Conservation (phyloP, 163 green algal species). For the Scenedesmus sp. region DNA sequence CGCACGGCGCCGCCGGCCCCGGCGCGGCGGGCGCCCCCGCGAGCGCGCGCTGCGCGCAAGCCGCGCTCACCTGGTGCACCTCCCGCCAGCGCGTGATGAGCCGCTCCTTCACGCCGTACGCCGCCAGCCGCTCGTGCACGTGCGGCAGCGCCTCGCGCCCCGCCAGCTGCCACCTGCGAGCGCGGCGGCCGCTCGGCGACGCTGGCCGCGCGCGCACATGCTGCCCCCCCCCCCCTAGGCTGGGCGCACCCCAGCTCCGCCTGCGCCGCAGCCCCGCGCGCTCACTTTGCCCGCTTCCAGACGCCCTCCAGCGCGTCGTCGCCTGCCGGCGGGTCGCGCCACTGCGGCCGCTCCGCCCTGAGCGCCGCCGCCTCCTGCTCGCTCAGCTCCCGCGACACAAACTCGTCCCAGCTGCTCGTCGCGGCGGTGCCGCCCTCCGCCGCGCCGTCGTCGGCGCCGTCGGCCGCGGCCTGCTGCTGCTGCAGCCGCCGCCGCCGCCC, state of each 20-base stretch:
- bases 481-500: no score
- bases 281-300: conserved; percentile 41
- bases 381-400: conserved; percentile 51
- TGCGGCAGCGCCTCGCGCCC: conserved; percentile 53
- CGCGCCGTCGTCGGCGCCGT: no score
- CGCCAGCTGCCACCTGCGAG: conserved; percentile 54
- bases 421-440: no score
- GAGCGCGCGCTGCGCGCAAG: no score
- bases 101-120: conserved; percentile 70
- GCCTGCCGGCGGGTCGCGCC: conserved; percentile 1
- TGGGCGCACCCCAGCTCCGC: no score
- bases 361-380: conserved; percentile 39
- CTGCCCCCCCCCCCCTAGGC: no score
- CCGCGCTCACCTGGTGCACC: conserved; percentile 45
- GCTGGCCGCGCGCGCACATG: background rate
- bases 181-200: no score
- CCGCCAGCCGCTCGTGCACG: conserved; percentile 22
- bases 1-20: no score
- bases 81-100: conserved; percentile 55
- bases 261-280: no score
- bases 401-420: conserved; percentile 44
- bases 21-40: no score
- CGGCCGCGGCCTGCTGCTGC: background rate
- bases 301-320: background rate
- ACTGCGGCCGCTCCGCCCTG: background rate